Percentiles rank a stretch among this genome's conserved stretches.
Evolutionary conservation across 208 protist genomes (phyloP).

Genomic region (Leishmania guyanensis): DNA sequence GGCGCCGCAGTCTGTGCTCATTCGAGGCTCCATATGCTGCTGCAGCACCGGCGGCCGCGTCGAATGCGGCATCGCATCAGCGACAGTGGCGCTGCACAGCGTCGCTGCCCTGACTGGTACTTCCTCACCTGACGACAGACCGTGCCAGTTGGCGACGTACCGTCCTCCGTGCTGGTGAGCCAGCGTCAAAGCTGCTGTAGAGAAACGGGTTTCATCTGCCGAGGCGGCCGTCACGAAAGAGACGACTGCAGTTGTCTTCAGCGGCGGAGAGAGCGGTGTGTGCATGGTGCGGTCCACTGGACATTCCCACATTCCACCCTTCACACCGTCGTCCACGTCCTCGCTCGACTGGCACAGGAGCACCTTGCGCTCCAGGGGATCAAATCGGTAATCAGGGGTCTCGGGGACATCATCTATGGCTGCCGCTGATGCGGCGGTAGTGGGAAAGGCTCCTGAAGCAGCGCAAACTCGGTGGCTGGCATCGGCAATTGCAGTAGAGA

Average conservation of each 20-base stretch:
- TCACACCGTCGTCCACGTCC: not conserved
- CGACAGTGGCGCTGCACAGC: not conserved
- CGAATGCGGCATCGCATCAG: not conserved
- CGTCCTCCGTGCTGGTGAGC: not conserved
- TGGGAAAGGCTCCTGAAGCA: not conserved
- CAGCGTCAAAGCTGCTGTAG: not conserved
- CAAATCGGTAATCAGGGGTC: not conserved
- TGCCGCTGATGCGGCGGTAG: not conserved
- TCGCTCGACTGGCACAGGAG: conserved; percentile 8
- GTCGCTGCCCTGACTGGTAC: not conserved
- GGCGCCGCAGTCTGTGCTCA: not conserved
- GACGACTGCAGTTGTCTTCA: not conserved
- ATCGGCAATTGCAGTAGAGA: not conserved
- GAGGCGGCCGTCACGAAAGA: not conserved
- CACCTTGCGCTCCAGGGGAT: conserved; percentile 43
- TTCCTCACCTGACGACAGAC: not conserved
- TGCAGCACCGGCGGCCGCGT: not conserved
- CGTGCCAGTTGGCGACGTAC: conserved; percentile 26
- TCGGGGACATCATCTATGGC: not conserved
- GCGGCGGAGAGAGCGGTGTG: not conserved
- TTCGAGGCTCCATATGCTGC: not conserved
- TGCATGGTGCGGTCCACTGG: not conserved
- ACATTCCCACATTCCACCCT: not conserved
- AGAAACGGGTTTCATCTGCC: not conserved
- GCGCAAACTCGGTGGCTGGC: not conserved